Base-by-base conservation (phyloP, 192 early-diverging fungal genomes). In the Thamnidium elegans region DNA sequence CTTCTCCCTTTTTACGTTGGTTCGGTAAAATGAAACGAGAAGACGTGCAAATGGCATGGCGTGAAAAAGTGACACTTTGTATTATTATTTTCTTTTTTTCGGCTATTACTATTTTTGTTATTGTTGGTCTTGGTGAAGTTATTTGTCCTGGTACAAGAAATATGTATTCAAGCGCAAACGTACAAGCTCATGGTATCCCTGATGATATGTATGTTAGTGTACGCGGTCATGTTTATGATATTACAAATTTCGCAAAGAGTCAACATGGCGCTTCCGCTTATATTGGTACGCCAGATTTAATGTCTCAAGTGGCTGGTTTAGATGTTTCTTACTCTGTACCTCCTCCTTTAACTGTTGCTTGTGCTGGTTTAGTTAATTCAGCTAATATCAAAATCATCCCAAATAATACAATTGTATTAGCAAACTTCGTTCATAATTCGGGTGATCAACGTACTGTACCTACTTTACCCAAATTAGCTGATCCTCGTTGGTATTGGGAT, bases 11-110 rank as follows among this genome's bases (percentile, higher is more conserved):
- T 58, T 68, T 92, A 26, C 58, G 71, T 1, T 69, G 64, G 42
- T 82, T 90, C 68, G 92, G 87, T 51, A 81, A 84, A 63, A 91
- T 96, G 91, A 92, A 90, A 76, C 88, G 94, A 44, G 86, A 90
- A 65, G 94, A 98, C 76, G 85, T 98, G 43, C 91, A 86, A 51
- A 95, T 95, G 93, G 95, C 95, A 10, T 98, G 93, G 94, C 86
- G 95, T 45, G 96, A 98, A 74, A 98, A 98, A 75, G 84, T 90
- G 1, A 80, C 89, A 3, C 80, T 98, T 21, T 94, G 92, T 73
- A 73, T 95, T 46, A 71, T 97, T 61, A 95, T 98, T 60, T 81
- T 88, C 55, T 70, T 93, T 39, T 76, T 93, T 66, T 95, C 92
- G 53, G 81, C 71, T 7, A 55, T 88, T 13, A 82, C 93, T 46